Evolutionary conservation across 345 rosid genomes (phyloP), one percentile per base, ranked within the genome.

Genomic region (Bretschneidera sinensis): DNA sequence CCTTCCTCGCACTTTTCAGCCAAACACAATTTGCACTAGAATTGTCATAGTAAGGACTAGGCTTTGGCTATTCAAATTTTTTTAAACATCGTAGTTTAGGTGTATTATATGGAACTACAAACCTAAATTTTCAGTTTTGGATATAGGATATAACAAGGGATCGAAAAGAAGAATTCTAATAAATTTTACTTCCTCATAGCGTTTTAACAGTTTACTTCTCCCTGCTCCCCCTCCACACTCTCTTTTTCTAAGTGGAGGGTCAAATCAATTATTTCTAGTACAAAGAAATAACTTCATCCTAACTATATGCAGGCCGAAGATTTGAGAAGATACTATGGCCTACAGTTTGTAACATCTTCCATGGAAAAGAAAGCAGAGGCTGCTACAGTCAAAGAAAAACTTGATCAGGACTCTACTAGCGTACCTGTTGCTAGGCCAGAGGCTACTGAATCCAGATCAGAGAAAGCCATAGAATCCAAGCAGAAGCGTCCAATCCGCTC

Each of bases 281-380:
- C 9, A 25, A 16, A 52, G 4, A 23, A 22, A 4, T 50, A 52
- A 66, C 48, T 50, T 39, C 16, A 55, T 62, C 53, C 21, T 19
- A 7, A 17, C 24, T 25, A 56, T 51, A 58, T 56, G 72, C 77
- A 85, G 95, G 79, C 54, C 1, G 74, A 73, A 17, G 83, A 83
- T 69, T 69, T 89, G 69, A 84, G 71, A 76, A 81, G 74, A 63
- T 60, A 75, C 66, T 81, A 79, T 24, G 90, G 92, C 20, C 77
- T 89, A n/a, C 57, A 54, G 24, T 80, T 89, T 61, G 81, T 92
- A 58, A 92, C 89, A 69, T 92, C 99, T 28, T 92, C 96, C 23
- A 48, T 89, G 4, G 87, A 85, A 54, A 89, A 80, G 84, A 92
- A 87, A 74, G 94, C 81, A 0, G 88, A 83, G 76, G 79, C 71